These are phyloP conservation scores for Trichosporon ovoides DNA, from an alignment of 1,284 basidiomycete species.

Conservation along the genomic window DNA sequence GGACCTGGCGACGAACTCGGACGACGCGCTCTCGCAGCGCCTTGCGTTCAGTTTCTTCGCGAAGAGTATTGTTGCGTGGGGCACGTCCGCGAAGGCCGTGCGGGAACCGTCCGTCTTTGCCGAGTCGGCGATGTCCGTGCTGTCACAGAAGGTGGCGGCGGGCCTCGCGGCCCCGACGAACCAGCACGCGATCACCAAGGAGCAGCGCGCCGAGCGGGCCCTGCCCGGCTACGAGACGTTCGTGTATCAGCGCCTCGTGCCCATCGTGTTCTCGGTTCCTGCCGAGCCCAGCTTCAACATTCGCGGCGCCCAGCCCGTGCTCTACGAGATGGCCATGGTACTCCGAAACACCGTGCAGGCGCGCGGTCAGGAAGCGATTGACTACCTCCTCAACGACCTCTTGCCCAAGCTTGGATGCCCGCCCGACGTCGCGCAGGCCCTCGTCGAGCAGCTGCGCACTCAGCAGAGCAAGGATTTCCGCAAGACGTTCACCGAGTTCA, in stretches of 20 bases:
- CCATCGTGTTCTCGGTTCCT: conserved; percentile 75
- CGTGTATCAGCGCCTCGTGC: conserved; percentile 82
- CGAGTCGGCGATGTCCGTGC: conserved; percentile 34
- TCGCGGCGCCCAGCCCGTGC: conserved; percentile 76
- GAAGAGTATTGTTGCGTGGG: conserved; percentile 68
- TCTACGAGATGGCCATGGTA: conserved; percentile 79
- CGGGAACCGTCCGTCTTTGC: conserved; percentile 40
- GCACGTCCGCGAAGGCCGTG: conserved; percentile 53
- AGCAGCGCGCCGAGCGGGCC: conserved; percentile 49
- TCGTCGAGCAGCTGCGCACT: conserved; percentile 69
- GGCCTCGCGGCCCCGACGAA: conserved; percentile 33
- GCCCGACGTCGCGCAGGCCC: conserved; percentile 66
- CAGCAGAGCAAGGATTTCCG: conserved; percentile 77
- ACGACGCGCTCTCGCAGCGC: conserved; percentile 70
- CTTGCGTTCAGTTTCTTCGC: conserved; percentile 76
- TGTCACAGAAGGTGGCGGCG: conserved; percentile 49
- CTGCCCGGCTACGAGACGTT: conserved; percentile 91
- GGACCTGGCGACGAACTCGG: conserved; percentile 63
- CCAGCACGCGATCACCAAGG: conserved; percentile 37
- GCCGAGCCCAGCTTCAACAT: conserved; percentile 75
- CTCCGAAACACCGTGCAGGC: conserved; percentile 72
- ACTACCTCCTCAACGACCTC: conserved; percentile 73
- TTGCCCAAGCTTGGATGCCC: conserved; percentile 88
- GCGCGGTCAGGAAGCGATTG: conserved; percentile 75
- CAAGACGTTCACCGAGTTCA: conserved; percentile 80